Conservation (phyloP, 148 eudicot species). For the Silene uniflora region DNA sequence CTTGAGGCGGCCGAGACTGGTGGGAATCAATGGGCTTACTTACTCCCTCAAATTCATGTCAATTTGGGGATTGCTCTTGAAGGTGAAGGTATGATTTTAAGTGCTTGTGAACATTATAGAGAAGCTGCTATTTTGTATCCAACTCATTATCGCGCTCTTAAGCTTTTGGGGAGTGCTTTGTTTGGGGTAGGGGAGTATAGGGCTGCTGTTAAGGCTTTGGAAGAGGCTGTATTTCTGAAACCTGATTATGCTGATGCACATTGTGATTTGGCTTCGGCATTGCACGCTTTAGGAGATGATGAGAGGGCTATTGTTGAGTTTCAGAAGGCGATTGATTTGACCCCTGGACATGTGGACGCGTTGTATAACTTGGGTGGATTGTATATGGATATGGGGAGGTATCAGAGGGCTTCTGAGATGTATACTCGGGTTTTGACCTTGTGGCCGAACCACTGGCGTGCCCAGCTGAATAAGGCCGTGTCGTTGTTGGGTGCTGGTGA, state of each 20-base stretch:
- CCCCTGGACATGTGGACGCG: constrained; percentile 93
- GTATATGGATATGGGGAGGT: constrained; percentile 97
- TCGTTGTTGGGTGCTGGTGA: constrained; percentile 95
- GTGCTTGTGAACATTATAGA: constrained; percentile 97
- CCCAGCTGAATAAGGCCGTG: constrained; percentile 90
- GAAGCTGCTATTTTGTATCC: constrained; percentile 97
- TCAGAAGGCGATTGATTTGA: constrained; percentile 94
- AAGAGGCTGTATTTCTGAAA: constrained; percentile 87
- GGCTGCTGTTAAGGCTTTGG: constrained; percentile 92
- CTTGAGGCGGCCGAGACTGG: constrained; percentile 87
- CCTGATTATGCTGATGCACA: constrained; percentile 96
- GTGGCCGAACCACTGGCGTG: constrained; percentile 95
- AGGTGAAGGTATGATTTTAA: constrained; percentile 82
- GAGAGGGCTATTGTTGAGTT: constrained; percentile 93
- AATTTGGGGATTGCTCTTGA: constrained; percentile 91
- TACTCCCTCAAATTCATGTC: constrained; percentile 92
- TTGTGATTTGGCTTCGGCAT: constrained; percentile 90
- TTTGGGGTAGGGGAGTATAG: constrained; percentile 93
- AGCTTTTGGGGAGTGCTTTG: constrained; percentile 93
- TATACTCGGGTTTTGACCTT: constrained; percentile 86
- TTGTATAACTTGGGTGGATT: constrained; percentile 94
- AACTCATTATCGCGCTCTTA: constrained; percentile 90
- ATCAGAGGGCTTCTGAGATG: constrained; percentile 98
- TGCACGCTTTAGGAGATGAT: constrained; percentile 87
- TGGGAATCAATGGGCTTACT: constrained; percentile 83